Base-by-base conservation (phyloP, 768 basidiomycete species). In the Lactarius evosmus region DNA sequence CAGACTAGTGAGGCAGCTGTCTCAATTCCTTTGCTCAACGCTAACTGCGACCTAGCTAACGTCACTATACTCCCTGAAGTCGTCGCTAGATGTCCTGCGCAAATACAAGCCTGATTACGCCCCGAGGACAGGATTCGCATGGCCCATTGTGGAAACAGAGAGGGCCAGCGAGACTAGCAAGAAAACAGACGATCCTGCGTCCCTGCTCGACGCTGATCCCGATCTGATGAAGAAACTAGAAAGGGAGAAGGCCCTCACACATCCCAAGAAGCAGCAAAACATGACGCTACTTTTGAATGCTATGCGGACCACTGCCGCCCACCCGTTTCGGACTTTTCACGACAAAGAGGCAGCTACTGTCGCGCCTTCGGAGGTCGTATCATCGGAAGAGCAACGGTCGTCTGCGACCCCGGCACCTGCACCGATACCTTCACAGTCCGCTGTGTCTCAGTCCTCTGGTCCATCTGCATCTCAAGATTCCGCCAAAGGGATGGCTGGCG, bases 111-210 rank as follows among this genome's bases (percentile, higher is more conserved):
- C 93, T 16, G 86, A 88, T 63, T 93, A 90, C 74, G 91, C 89
- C 12, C 92, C 93, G 54, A 83, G 89, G 51, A 87, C 87, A 30
- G 91, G 90, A 7, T 91, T 92, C 71, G 81, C 87, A 1, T 95
- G 93, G 93, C 91, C 93, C 52, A 86, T 94, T 67, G 77, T 81
- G 58, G 88, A 85, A 3, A 77, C 83, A 29, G 63, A 79, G 25
- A 41, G 22, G 1, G 68, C 78, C 9, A 76, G 78, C 19, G 76
- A 80, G 38, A 66, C 74, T 27, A 68, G 63, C 50, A 84, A 85
- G 69, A 85, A 76, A 72, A 54, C 63, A 27, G 71, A 65, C 11
- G 65, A 49, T 53, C 61, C 66, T 19, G 40, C 51, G 22, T 58
- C 62, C 17, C 50, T 67, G 30, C 56, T 66, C n/a, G 68, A 58